Evolutionary conservation across 2,329 filamentous ascomycete genomes (phyloP).

Genomic region (Pestalotiopsis sp.): DNA sequence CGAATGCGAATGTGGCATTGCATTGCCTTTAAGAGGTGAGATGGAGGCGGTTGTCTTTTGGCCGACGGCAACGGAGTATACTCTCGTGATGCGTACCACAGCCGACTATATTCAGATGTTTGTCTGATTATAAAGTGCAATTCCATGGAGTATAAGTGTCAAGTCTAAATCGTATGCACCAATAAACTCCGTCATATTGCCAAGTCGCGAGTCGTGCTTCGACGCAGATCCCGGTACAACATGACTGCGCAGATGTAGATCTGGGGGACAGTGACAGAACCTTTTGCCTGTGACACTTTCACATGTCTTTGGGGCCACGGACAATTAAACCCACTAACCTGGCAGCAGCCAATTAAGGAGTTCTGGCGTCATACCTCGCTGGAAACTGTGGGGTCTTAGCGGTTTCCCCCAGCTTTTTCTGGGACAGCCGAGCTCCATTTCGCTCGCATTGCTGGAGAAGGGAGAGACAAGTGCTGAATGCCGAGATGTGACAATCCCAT

Average conservation of each 20-base stretch:
- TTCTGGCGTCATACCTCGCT: conserved; percentile 5
- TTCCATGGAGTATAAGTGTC: background rate
- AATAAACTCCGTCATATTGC: background rate
- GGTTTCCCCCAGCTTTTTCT: conserved; percentile 9
- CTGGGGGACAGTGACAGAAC: background rate
- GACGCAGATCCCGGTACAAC: background rate
- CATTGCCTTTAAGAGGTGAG: background rate
- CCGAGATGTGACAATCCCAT: conserved; percentile 12
- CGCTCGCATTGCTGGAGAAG: background rate
- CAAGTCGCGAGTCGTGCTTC: background rate
- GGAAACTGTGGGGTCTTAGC: conserved; percentile 8
- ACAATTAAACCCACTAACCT: background rate
- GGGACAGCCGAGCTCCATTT: conserved; percentile 5
- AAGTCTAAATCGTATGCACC: background rate
- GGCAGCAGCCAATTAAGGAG: background rate
- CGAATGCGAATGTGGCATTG: background rate
- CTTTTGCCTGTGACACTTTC: background rate
- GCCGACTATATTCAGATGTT: background rate
- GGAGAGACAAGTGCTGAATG: background rate
- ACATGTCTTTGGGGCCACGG: background rate
- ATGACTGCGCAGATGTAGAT: background rate
- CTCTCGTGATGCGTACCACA: background rate
- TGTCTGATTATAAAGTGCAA: too few relatives aligned
- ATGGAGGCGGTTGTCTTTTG: background rate
- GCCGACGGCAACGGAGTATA: background rate